Evolutionary conservation across 306 rosid species (phyloP).

Genomic region (Vigna nakashimae): DNA sequence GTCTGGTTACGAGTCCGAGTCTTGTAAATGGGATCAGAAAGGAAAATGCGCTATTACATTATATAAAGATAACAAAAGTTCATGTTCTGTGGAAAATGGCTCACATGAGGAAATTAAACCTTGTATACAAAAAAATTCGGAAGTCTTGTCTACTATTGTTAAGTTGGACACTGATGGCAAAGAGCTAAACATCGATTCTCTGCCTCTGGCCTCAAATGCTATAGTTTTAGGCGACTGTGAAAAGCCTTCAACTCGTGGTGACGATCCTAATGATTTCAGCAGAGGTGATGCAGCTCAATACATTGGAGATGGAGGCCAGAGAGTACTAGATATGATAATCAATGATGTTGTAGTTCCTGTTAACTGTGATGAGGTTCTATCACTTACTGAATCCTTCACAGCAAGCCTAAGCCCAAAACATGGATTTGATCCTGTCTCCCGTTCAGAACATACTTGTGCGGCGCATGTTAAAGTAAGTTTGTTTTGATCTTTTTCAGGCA

Average conservation of each 20-base stretch:
- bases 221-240: constrained; percentile 35
- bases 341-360: constrained; percentile 35
- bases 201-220: constrained; percentile 37
- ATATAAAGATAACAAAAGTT: constrained; percentile 21
- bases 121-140: constrained; percentile 26
- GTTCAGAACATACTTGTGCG: constrained; percentile 36
- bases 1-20: constrained; percentile 40
- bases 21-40: constrained; percentile 62
- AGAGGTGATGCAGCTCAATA: constrained; percentile 27
- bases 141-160: constrained; percentile 1
- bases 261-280: constrained; percentile 30
- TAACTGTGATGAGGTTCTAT: constrained; percentile 35
- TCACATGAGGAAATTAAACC: constrained; percentile 40
- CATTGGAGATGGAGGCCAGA: constrained; percentile 16
- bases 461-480: constrained; percentile 42
- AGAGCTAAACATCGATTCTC: constrained; percentile 38
- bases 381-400: constrained; percentile 3
- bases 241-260: constrained; percentile 22
- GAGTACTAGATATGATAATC: constrained; percentile 30
- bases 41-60: constrained; percentile 52
- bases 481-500: constrained; percentile 38
- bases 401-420: constrained; percentile 29
- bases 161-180: constrained; percentile 35
- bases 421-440: constrained; percentile 41
- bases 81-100: constrained; percentile 29